phyloP scores from a whole-genome alignment of 1,284 basidiomycete genomes.

The Gymnopus androsaceus region DNA sequence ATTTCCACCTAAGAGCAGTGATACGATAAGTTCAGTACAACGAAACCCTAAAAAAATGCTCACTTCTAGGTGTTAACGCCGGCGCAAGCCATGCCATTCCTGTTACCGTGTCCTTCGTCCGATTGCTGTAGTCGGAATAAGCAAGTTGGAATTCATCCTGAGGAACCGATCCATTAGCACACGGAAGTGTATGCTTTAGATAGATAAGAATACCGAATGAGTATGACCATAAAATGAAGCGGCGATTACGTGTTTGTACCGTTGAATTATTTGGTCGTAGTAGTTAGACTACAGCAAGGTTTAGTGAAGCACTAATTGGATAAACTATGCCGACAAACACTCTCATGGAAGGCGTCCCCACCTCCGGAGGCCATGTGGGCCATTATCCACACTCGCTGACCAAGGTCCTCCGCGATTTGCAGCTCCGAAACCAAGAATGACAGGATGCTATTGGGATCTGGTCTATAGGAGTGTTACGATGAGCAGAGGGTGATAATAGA shows the following conservation, averaged over 20 bases:
- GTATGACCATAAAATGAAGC: conserved; percentile 53
- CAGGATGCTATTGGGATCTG: conserved; percentile 45
- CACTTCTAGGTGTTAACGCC: conserved; percentile 57
- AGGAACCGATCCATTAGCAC: background rate
- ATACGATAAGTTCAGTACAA: background rate
- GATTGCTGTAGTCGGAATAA: conserved; percentile 55
- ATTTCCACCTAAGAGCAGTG: conserved; percentile 40
- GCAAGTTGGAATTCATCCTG: conserved; percentile 60
- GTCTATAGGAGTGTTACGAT: conserved; percentile 18
- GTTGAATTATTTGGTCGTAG: conserved; percentile 57
- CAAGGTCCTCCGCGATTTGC: conserved; percentile 54
- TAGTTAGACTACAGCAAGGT: conserved; percentile 47
- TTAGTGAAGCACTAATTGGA: background rate
- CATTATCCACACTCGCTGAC: conserved; percentile 55
- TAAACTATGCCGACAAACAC: conserved; percentile 21
- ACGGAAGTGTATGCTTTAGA: background rate
- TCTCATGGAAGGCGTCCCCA: conserved; percentile 44
- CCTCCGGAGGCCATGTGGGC: conserved; percentile 56
- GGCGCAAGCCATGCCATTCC: conserved; percentile 50
- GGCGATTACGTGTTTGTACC: conserved; percentile 59
- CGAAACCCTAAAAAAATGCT: conserved; percentile 12
- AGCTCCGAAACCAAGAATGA: conserved; percentile 49
- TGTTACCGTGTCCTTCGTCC: conserved; percentile 49
- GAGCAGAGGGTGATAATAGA: background rate
- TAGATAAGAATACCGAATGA: conserved; percentile 29